These are phyloP conservation scores for Phyllosticta citribraziliensis DNA, from an alignment of 2,329 filamentous ascomycete species.

Conservation along the genomic window DNA sequence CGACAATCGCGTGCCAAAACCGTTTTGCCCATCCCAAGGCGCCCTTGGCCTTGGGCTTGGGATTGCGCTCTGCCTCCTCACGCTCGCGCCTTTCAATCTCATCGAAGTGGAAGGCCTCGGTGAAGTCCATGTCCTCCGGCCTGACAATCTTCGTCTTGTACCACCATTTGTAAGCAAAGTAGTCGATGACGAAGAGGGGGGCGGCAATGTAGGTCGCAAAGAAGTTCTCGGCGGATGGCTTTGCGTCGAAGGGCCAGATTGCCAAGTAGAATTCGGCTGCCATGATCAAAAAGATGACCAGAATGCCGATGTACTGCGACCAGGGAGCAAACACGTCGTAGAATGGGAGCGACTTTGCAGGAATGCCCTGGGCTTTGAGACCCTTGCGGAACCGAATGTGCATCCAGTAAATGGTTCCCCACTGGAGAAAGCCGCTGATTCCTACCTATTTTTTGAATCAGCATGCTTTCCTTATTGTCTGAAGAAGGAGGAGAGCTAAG, in stretches of 20 bases:
- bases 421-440: conserved; percentile 26
- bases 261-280: conserved; percentile 38
- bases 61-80: background rate
- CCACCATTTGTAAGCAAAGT: conserved; percentile 11
- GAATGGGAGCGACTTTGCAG: conserved; percentile 7
- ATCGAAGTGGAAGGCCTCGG: conserved; percentile 5
- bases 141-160: conserved; percentile 7
- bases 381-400: conserved; percentile 23
- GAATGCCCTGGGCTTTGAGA: conserved; percentile 18
- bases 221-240: conserved; percentile 31
- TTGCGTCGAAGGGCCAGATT: conserved; percentile 33
- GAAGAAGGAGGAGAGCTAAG: conserved; percentile 40
- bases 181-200: conserved; percentile 7
- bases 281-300: conserved; percentile 32
- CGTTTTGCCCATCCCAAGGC: background rate
- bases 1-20: background rate
- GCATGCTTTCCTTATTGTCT: conserved; percentile 12
- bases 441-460: conserved; percentile 9
- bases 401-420: conserved; percentile 25
- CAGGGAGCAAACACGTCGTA: conserved; percentile 9
- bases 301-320: conserved; percentile 5
- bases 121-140: conserved; percentile 9
- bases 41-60: background rate
- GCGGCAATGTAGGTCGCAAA: conserved; percentile 39
- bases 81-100: conserved; percentile 4